Conservation (phyloP, 163 green algal species). For the Chloromonas sp. region DNA sequence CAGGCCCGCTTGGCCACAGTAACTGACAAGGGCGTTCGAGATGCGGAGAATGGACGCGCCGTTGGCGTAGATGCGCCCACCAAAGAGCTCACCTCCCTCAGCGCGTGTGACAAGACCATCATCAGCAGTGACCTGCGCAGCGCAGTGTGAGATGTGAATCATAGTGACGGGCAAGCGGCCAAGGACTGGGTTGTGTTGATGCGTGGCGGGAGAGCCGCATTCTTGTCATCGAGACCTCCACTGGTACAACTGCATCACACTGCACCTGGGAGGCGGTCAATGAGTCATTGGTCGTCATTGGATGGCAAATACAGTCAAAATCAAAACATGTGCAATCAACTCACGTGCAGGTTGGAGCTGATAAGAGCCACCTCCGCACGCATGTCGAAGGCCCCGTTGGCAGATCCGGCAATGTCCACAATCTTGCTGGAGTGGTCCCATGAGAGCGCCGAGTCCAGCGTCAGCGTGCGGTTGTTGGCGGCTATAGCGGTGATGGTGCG, state of each 20-base stretch:
- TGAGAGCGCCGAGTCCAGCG: slow-evolving; percentile 13
- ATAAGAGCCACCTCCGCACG: slow-evolving; percentile 38
- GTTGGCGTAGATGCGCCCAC: slow-evolving; percentile 23
- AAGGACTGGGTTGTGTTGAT: too few species aligned
- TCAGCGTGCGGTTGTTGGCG: slow-evolving; percentile 3
- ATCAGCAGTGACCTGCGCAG: slow-evolving; percentile 7
- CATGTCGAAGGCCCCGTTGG: slow-evolving; percentile 1
- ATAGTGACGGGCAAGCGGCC: too few species aligned
- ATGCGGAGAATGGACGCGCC: slow-evolving; percentile 24
- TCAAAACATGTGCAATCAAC: too few species aligned
- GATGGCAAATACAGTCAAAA: too few species aligned
- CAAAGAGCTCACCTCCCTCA: slow-evolving; percentile 34
- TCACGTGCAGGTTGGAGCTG: slow-evolving; percentile 22
- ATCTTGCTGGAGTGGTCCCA: slow-evolving; percentile 2
- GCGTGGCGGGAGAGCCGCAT: too few species aligned
- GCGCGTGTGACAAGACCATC: slow-evolving; percentile 14
- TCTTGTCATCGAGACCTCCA: too few species aligned
- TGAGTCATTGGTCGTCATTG: too few species aligned
- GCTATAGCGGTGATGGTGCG: slow-evolving; percentile 11
- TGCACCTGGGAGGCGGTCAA: too few species aligned
- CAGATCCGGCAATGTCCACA: neutral
- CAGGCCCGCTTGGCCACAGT: slow-evolving; percentile 44
- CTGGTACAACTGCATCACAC: too few species aligned
- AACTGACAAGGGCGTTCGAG: slow-evolving; percentile 17
- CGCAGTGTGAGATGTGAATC: too few species aligned